Evolutionary conservation across 192 early-diverging fungal genomes (phyloP).

Genomic region (Linnemannia hyalina): DNA sequence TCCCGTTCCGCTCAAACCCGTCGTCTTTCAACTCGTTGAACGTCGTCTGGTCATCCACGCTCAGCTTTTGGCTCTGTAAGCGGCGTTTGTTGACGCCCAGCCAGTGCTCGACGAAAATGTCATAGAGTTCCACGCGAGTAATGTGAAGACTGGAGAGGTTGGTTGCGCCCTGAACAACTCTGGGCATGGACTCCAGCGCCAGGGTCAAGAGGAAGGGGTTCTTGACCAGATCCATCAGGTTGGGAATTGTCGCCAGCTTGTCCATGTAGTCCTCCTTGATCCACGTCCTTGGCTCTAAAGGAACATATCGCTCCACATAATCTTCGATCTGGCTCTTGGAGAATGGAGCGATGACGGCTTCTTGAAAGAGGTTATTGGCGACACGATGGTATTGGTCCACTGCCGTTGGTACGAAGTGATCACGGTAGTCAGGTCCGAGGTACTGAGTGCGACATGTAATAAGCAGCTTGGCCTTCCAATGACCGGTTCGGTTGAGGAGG

Average conservation of each 20-base stretch:
- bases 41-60: not conserved
- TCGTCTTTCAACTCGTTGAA: not conserved
- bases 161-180: not conserved
- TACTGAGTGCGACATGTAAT: constrained; percentile 15
- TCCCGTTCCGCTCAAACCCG: not conserved
- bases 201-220: constrained; percentile 17
- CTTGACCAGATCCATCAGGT: not conserved
- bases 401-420: not conserved
- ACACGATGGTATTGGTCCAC: not conserved
- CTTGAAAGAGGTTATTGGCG: not conserved
- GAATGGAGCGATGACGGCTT: constrained; percentile 1
- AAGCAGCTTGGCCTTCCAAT: constrained; percentile 10
- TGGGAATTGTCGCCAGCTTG: not conserved
- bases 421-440: not conserved
- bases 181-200: not conserved
- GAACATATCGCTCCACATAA: not conserved
- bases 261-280: not conserved
- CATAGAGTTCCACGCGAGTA: constrained; percentile 10
- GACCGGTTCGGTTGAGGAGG: not conserved
- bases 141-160: not conserved
- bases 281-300: not conserved
- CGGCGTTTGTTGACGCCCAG: not conserved
- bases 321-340: constrained; percentile 1
- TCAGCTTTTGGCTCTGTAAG: not conserved
- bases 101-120: constrained; percentile 6